Percentiles rank a stretch among this genome's conserved stretches.
These are phyloP conservation scores for Rhizopogon salebrosus DNA, from an alignment of 768 basidiomycete species.

Conservation along the genomic window DNA sequence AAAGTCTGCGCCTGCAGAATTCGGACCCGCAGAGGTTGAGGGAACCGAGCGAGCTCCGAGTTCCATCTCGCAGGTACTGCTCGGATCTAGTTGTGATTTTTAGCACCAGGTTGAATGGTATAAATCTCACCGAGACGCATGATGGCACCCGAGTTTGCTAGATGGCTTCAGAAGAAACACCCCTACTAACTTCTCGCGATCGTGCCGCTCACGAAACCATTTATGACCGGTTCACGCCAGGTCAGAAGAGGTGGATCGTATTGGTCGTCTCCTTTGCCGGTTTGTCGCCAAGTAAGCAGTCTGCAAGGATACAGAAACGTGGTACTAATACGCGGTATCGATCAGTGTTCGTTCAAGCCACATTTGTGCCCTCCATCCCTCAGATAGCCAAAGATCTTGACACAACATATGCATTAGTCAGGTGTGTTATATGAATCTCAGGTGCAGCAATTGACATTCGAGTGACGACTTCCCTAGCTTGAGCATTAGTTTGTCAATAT, in stretches of 20 bases:
- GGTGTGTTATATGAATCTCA: slow-evolving; percentile 23
- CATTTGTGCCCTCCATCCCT: too few relatives aligned
- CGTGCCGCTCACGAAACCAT: neutral
- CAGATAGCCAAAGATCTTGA: slow-evolving; percentile 58
- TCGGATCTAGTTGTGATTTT: too few relatives aligned
- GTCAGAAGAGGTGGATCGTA: slow-evolving; percentile 43
- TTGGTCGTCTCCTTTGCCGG: slow-evolving; percentile 56
- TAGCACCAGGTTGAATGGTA: too few relatives aligned
- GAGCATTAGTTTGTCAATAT: slow-evolving; percentile 44
- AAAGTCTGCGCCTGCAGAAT: too few relatives aligned
- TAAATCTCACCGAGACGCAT: too few relatives aligned
- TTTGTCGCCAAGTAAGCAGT: slow-evolving; percentile 51
- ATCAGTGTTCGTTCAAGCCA: too few relatives aligned
- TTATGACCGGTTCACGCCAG: slow-evolving; percentile 38
- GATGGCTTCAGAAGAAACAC: slow-evolving; percentile 1
- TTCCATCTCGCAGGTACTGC: too few relatives aligned
- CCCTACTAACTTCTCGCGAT: neutral
- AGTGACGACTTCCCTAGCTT: too few relatives aligned
- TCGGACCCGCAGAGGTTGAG: too few relatives aligned
- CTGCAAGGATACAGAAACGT: neutral
- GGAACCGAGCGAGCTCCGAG: too few relatives aligned
- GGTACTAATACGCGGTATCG: neutral
- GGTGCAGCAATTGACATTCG: neutral
- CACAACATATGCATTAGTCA: slow-evolving; percentile 51
- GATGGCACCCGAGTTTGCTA: too few relatives aligned